phyloP scores from a whole-genome alignment of 73 alveolate genomes.

The Breviolum minutum region DNA sequence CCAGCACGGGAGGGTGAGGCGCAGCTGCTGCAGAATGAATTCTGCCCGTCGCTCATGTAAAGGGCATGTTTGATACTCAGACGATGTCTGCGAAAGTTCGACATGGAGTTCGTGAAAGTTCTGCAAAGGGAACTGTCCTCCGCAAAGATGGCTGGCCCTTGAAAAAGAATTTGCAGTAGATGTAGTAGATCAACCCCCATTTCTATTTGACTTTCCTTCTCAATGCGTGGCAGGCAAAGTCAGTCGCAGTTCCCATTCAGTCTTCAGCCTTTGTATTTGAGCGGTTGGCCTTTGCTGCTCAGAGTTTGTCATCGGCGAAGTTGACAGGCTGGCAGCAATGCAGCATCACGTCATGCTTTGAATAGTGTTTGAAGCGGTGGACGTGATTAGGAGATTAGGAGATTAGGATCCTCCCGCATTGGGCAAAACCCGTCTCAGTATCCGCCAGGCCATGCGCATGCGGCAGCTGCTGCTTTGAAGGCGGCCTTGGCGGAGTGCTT shows the following conservation, averaged over 20 bases:
- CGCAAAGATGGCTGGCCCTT: too few relatives aligned
- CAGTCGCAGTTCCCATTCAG: conserved; percentile 71
- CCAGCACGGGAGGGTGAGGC: conserved; percentile 59
- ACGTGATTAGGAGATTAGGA: neutral
- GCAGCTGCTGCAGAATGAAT: too few relatives aligned
- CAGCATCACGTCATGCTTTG: neutral
- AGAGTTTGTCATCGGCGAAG: conserved; percentile 12
- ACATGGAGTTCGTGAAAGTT: too few relatives aligned
- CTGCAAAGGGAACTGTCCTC: too few relatives aligned
- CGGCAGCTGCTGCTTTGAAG: conserved; percentile 23
- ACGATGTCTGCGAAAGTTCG: too few relatives aligned
- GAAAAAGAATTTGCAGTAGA: too few relatives aligned
- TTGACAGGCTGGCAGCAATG: neutral
- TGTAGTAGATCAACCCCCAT: too few relatives aligned
- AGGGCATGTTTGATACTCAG: too few relatives aligned
- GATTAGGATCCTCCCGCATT: neutral
- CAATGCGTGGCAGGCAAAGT: neutral
- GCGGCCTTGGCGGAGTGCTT: conserved; percentile 70
- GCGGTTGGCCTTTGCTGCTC: conserved; percentile 31
- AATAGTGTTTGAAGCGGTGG: too few relatives aligned
- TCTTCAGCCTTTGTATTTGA: conserved; percentile 63
- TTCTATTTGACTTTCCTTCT: neutral
- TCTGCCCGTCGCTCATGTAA: too few relatives aligned
- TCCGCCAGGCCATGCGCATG: neutral
- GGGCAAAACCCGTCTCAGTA: neutral